Conservation (phyloP, 2,329 filamentous ascomycete species). For the Hymenoscyphus fructigenus region DNA sequence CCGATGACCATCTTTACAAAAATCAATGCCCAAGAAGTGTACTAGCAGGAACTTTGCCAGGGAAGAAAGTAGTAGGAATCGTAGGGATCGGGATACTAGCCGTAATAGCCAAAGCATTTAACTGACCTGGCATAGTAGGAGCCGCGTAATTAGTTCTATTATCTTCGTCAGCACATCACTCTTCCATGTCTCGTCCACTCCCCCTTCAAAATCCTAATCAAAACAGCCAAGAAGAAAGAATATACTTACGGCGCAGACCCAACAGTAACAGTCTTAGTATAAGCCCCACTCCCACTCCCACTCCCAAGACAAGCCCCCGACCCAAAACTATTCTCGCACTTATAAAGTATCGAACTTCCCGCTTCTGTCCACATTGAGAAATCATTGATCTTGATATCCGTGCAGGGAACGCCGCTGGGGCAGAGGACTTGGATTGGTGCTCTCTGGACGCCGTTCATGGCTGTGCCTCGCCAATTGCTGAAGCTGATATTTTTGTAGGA, state of each 20-base stretch:
- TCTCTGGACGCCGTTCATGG: constrained; percentile 47
- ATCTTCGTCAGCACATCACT: not conserved
- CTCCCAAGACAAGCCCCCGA: constrained; percentile 39
- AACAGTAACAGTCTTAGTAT: constrained; percentile 19
- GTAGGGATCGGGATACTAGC: constrained; percentile 28
- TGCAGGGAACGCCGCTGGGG: constrained; percentile 51
- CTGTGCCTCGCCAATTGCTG: constrained; percentile 56
- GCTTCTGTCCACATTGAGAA: constrained; percentile 53
- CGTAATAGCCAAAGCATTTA: constrained; percentile 15
- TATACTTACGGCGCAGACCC: constrained; percentile 18
- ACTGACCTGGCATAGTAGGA: constrained; percentile 9
- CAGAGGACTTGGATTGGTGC: constrained; percentile 55
- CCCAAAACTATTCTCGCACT: constrained; percentile 51
- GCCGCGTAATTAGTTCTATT: constrained; percentile 7
- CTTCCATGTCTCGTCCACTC: no score
- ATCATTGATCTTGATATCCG: constrained; percentile 49
- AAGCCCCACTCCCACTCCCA: constrained; percentile 30
- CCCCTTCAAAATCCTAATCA: no score
- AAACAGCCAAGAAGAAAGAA: not conserved
- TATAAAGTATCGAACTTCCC: constrained; percentile 43
- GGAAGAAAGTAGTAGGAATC: constrained; percentile 31
- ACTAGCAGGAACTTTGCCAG: constrained; percentile 24
- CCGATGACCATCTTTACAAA: no score
- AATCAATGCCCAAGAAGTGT: constrained; percentile 13
- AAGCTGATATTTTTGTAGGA: constrained; percentile 52